phyloP scores from a whole-genome alignment of 768 basidiomycete species.

The Kwoniella dendrophila region DNA sequence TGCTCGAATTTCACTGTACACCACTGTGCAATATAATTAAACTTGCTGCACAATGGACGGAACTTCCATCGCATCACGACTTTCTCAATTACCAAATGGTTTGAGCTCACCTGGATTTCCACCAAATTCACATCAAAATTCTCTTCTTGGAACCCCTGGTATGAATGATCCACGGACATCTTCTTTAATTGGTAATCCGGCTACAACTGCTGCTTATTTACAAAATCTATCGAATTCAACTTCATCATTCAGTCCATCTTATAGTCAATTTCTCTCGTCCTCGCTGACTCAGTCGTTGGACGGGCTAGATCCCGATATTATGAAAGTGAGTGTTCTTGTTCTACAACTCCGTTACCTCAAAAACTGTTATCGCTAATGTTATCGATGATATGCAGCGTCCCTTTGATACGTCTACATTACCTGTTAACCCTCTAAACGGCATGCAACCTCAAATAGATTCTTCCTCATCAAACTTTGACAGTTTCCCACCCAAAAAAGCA shows the following conservation, averaged over 20 bases:
- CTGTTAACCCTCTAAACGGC: slow-evolving; percentile 42
- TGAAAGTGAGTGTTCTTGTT: slow-evolving; percentile 41
- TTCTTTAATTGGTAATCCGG: slow-evolving; percentile 14
- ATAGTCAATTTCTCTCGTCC: slow-evolving; percentile 26
- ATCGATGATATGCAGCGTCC: slow-evolving; percentile 34
- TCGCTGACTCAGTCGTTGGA: slow-evolving; percentile 25
- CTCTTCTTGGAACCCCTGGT: slow-evolving; percentile 15
- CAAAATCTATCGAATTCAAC: slow-evolving; percentile 4
- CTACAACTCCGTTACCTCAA: background rate
- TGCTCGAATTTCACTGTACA: too few relatives aligned
- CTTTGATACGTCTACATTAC: slow-evolving; percentile 41
- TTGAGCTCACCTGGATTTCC: slow-evolving; percentile 20
- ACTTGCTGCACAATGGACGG: slow-evolving; percentile 11
- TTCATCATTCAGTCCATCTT: slow-evolving; percentile 22
- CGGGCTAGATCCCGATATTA: slow-evolving; percentile 39
- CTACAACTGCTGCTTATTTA: slow-evolving; percentile 5
- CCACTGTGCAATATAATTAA: too few relatives aligned
- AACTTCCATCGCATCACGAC: slow-evolving; percentile 8
- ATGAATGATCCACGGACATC: slow-evolving; percentile 10
- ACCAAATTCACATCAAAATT: slow-evolving; percentile 5
- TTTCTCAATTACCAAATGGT: slow-evolving; percentile 15
- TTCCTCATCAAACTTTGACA: slow-evolving; percentile 20
- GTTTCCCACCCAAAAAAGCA: slow-evolving; percentile 36
- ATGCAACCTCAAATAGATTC: slow-evolving; percentile 39
- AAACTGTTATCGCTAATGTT: too few relatives aligned